Base-by-base conservation (phyloP, 192 early-diverging fungal genomes). In the Obelidium mucronatum region DNA sequence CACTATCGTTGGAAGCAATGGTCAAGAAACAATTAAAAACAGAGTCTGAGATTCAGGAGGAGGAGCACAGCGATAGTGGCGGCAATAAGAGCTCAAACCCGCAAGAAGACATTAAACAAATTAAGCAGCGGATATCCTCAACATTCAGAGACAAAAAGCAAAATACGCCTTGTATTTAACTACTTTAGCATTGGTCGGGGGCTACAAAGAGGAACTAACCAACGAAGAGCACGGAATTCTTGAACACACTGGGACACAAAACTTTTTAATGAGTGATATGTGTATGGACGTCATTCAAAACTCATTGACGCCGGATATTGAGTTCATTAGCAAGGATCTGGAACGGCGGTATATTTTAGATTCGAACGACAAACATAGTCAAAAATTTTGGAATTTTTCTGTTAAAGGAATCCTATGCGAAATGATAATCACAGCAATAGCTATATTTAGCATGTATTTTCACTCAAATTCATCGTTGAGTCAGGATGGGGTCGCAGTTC, bases 401-500 rank as follows among this genome's bases (percentile, higher is more conserved):
- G 72, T 74, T 24, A 74, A 74, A 59, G 76, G 76, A 17, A 77
- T 77, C 37, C 30, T 42, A 44, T 58, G 65, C 40, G 70, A 77
- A 35, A 15, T 54, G 11, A 51, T 77, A 11, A 34, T 77, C 19
- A 40, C 70, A 22, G n/a, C 34, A 26, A 1, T 77, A 11, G 76
- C 67, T 8, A 48, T 77, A 26, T 17, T 70, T 22, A 77, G 44
- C 56, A 11, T 77, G 6, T 62, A 77, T 26, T 30, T 44, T 30
- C 39, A 42, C 8, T 2, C n/a, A 67, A 59, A 71, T 33, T n/a
- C 67, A 3, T 39, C 51, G 3, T 36, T 67, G 5, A 33, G 36
- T 13, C 22, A 8, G n/a, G 15, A 39, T 3, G 39, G 39, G 26
- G 48, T 51, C 6, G 74, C 37, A 1, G 31, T 58, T 24, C 24